phyloP scores from a whole-genome alignment of 345 rosid genomes.

The Leavenworthia alabamica region DNA sequence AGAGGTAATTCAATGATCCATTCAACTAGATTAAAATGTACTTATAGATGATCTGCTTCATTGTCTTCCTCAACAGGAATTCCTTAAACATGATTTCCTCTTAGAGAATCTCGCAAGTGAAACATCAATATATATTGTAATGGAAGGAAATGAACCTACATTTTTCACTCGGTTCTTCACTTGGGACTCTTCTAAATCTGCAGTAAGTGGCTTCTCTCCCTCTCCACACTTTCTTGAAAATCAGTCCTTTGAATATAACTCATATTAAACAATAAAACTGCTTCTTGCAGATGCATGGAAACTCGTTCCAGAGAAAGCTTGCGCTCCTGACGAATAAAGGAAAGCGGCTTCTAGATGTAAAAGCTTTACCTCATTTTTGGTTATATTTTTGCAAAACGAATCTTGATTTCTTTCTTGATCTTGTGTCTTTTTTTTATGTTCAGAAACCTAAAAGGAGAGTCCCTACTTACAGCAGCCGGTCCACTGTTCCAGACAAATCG shows the following conservation, averaged over 20 bases:
- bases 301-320: conserved; percentile 91
- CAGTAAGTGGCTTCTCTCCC: conserved; percentile 43
- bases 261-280: conserved; percentile 10
- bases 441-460: conserved; percentile 94
- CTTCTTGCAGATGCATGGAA: conserved; percentile 77
- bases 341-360: conserved; percentile 66
- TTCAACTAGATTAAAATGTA: not conserved
- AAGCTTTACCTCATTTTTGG: conserved; percentile 5
- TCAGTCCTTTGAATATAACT: not conserved
- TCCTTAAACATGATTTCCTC: conserved; percentile 68
- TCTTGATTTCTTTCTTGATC: conserved; percentile 6
- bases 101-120: conserved; percentile 61
- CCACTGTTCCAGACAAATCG: conserved; percentile 73
- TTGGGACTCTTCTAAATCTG: conserved; percentile 85
- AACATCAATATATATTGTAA: conserved; percentile 62
- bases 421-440: conserved; percentile 4
- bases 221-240: conserved; percentile 6
- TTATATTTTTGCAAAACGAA: not conserved
- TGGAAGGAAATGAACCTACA: conserved; percentile 90
- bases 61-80: conserved; percentile 51
- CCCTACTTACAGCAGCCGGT: conserved; percentile 76
- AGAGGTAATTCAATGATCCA: conserved; percentile 49
- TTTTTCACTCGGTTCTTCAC: conserved; percentile 89
- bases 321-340: conserved; percentile 68
- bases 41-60: conserved; percentile 13